These are phyloP conservation scores for Ceratobasidium sp. DNA, from an alignment of 1,284 basidiomycete species.

Conservation along the genomic window DNA sequence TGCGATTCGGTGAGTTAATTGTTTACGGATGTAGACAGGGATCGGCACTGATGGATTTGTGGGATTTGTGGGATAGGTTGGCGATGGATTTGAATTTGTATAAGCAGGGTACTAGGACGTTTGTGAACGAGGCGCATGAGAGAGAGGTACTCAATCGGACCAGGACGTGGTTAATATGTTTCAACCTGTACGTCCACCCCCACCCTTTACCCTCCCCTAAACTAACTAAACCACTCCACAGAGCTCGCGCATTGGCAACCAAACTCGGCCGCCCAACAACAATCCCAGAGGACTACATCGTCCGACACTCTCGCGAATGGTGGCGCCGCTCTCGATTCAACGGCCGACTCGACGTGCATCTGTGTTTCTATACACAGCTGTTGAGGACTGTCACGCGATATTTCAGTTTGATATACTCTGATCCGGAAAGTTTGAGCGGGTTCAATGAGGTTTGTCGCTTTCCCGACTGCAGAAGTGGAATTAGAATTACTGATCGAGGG, in stretches of 20 bases:
- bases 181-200: constrained; percentile 66
- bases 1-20: constrained; percentile 71
- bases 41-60: neutral
- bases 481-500: neutral
- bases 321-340: constrained; percentile 45
- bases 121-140: constrained; percentile 76
- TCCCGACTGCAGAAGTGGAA: neutral
- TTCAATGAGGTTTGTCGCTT: constrained; percentile 72
- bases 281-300: constrained; percentile 87
- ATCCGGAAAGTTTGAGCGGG: constrained; percentile 74
- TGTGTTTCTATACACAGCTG: constrained; percentile 78
- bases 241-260: constrained; percentile 81
- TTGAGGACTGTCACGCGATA: constrained; percentile 78
- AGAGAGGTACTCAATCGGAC: constrained; percentile 84
- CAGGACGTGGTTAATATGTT: constrained; percentile 88
- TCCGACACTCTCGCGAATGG: constrained; percentile 71
- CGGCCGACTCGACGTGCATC: constrained; percentile 68
- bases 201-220: neutral
- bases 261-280: constrained; percentile 90
- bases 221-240: neutral
- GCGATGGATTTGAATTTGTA: constrained; percentile 89
- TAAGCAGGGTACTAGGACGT: constrained; percentile 70
- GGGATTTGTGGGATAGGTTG: constrained; percentile 58
- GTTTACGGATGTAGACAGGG: neutral
- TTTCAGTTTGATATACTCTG: constrained; percentile 82